Percentiles rank a stretch among this genome's conserved stretches.
phyloP scores from a whole-genome alignment of 225 moss, liverwort and hornwort species.

The Polytrichum commune region DNA sequence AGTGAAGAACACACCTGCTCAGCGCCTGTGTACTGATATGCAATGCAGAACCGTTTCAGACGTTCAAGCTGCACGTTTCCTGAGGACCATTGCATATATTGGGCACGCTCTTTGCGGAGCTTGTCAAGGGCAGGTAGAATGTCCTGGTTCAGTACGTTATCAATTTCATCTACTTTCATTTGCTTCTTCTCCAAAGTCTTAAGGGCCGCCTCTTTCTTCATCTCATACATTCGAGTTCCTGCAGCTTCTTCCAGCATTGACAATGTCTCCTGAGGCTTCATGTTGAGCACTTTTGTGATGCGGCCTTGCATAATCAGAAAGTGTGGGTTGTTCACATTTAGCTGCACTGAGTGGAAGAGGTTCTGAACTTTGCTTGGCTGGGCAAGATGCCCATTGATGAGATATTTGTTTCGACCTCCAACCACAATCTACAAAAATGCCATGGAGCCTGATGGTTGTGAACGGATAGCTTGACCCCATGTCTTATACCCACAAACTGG shows the following conservation, averaged over 20 bases:
- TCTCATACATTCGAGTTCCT: constrained; percentile 97
- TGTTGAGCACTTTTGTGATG: constrained; percentile 93
- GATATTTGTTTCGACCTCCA: constrained; percentile 94
- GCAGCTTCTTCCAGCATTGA: constrained; percentile 99
- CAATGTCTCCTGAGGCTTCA: constrained; percentile 96
- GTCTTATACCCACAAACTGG: no score
- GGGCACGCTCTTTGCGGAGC: constrained; percentile 88
- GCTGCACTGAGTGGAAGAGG: constrained; percentile 94
- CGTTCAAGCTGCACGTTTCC: constrained; percentile 82
- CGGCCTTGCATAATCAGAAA: constrained; percentile 99
- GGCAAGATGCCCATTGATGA: constrained; percentile 84
- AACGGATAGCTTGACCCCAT: no score
- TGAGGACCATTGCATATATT: constrained; percentile 91
- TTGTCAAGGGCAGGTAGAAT: constrained; percentile 93
- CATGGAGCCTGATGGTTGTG: not conserved
- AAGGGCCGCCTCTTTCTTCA: constrained; percentile 84
- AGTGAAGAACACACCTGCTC: constrained; percentile 43
- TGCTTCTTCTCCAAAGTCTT: constrained; percentile 95
- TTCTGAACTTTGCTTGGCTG: constrained; percentile 94
- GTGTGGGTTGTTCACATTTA: constrained; percentile 97
- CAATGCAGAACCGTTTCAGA: constrained; percentile 81
- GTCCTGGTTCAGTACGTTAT: constrained; percentile 80
- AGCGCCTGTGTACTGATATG: constrained; percentile 74
- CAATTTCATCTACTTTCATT: constrained; percentile 88
- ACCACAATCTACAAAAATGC: constrained; percentile 76